Evolutionary conservation across 441 rosid genomes (phyloP).

Genomic region (Euphorbia schlechtendalii): DNA sequence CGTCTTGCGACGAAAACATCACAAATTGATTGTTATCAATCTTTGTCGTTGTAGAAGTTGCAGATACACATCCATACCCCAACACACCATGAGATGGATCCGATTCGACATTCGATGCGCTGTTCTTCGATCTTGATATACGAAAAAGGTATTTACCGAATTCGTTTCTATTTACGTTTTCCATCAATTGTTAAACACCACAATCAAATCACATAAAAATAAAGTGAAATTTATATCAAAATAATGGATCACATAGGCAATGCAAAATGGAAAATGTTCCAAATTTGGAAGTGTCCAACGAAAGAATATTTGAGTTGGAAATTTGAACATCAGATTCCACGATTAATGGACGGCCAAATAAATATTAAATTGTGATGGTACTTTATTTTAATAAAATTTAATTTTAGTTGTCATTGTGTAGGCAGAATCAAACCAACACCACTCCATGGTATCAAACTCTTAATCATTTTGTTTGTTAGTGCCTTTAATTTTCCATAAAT

Average conservation of each 20-base stretch:
- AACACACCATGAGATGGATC: too few relatives aligned
- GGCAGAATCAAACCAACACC: conserved; percentile 25
- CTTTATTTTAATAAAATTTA: too few relatives aligned
- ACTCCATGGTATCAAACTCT: conserved; percentile 26
- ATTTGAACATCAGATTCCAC: conserved; percentile 35
- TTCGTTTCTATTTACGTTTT: too few relatives aligned
- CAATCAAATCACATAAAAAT: not conserved
- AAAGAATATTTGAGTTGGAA: conserved; percentile 3
- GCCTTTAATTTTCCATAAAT: not conserved
- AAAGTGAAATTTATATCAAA: not conserved
- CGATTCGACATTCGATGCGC: too few relatives aligned
- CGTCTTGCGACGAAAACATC: too few relatives aligned
- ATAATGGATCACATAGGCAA: not conserved
- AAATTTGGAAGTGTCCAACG: conserved; percentile 6
- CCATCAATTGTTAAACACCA: too few relatives aligned
- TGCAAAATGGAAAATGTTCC: not conserved
- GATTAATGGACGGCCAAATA: conserved; percentile 25
- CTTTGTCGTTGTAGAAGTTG: too few relatives aligned
- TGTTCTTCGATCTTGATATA: too few relatives aligned
- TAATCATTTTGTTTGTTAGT: conserved; percentile 24
- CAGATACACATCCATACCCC: too few relatives aligned
- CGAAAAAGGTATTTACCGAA: too few relatives aligned
- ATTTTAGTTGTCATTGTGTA: conserved; percentile 23
- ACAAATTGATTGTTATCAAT: too few relatives aligned
- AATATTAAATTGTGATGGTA: too few relatives aligned